Base-by-base conservation (phyloP, 768 basidiomycete species). In the Terana coerulea region DNA sequence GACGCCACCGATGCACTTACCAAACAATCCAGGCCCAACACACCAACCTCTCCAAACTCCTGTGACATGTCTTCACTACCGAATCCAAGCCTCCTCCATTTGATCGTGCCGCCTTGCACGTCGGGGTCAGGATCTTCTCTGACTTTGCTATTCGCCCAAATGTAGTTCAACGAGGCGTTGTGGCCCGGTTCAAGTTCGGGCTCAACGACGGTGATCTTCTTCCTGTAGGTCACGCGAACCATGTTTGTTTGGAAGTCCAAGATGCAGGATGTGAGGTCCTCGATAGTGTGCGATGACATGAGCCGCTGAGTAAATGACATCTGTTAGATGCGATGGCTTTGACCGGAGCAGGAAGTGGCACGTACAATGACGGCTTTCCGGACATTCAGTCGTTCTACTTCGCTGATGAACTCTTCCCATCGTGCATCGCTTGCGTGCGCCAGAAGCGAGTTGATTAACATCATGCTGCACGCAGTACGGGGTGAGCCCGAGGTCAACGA, bases 191-290 rank as follows among this genome's bases (percentile, higher is more conserved):
- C 84, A 35, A 67, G 65, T 25, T 83, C 80, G 2, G 85, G 80
- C 59, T 91, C 85, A 15, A 94, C 88, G 21, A 79, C 67, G 2
- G 88, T 88, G 14, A 77, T 87, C 70, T 91, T 92, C 72, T 86
- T 88, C 49, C 86, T 80, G 64, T 88, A 87, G 12, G 80, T 82
- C 25, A 91, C 80, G 33, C 88, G 82, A 49, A 89, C 74, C 52
- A 92, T 79, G 67, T 91, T 91, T 24, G 88, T 84, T 71, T 94
- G 91, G 66, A 93, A 94, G 63, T 93, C 88, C 49, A 93, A 75
- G 41, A 94, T 86, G 52, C 84, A 86, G 0, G 90, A 92, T 6
- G 86, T 83, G 48, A 92, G 71, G 61, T 93, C 91, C 56, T 91
- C 88, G 43, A 83, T 80, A 25, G 83, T 86, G 58, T 90, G 86